These are phyloP conservation scores for Curvularia sp. DNA, from an alignment of 2,329 filamentous ascomycete species.

Conservation along the genomic window DNA sequence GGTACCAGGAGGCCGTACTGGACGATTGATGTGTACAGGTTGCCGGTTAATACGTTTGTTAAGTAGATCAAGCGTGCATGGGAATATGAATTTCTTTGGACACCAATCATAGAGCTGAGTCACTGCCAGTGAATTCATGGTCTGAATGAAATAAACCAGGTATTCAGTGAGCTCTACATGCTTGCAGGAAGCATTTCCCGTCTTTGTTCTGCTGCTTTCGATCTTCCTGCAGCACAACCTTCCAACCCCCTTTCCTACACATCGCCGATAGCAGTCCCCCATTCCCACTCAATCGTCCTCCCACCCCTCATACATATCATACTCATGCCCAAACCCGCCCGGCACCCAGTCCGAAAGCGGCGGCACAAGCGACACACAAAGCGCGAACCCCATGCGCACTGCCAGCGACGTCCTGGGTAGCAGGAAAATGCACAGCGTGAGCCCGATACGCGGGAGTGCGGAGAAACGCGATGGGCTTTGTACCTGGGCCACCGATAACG, in stretches of 20 bases:
- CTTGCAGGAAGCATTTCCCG: too few species aligned
- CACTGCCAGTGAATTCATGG: too few species aligned
- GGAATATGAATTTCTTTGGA: not conserved
- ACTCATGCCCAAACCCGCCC: not conserved
- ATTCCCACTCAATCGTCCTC: not conserved
- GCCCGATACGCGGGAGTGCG: not conserved
- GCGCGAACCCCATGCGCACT: not conserved
- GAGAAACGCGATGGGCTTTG: not conserved
- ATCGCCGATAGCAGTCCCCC: too few species aligned
- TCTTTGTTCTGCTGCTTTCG: too few species aligned
- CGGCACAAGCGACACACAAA: not conserved
- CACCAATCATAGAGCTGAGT: too few species aligned
- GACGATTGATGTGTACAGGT: constrained; percentile 47
- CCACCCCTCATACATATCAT: not conserved
- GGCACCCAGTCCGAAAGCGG: not conserved
- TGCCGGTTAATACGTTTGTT: constrained; percentile 47
- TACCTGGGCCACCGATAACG: too few species aligned
- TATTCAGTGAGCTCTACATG: too few species aligned
- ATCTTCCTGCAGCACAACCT: too few species aligned
- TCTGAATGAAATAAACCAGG: too few species aligned
- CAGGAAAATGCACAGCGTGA: not conserved
- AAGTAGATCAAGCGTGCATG: constrained; percentile 22
- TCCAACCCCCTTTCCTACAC: too few species aligned
- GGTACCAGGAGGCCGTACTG: constrained; percentile 48
- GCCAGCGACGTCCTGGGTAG: not conserved